Evolutionary conservation across 352 stramenopile genomes (phyloP).

Genomic region (Globisporangium sylvaticum): DNA sequence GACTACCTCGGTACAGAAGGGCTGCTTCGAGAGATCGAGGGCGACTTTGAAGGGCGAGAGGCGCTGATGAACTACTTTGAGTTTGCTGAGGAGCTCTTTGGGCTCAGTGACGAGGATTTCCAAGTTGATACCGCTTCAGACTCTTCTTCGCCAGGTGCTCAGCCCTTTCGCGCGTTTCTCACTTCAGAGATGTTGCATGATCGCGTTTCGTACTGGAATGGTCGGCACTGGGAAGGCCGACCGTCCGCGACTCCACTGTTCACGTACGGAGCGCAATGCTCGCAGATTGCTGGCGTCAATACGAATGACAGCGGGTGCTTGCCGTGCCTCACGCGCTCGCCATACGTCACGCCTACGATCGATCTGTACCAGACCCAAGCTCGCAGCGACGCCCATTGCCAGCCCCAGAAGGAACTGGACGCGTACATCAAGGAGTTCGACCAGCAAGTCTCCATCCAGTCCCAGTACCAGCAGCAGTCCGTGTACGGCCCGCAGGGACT

Average conservation of each 20-base stretch:
- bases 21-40: constrained; percentile 66
- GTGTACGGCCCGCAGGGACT: constrained; percentile 52
- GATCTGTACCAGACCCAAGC: constrained; percentile 38
- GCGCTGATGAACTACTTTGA: constrained; percentile 67
- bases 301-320: constrained; percentile 41
- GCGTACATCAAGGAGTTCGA: constrained; percentile 81
- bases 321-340: constrained; percentile 53
- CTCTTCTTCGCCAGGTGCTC: background rate
- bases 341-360: constrained; percentile 42
- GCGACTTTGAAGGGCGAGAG: constrained; percentile 77
- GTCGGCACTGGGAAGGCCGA: constrained; percentile 69
- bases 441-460: constrained; percentile 72
- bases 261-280: constrained; percentile 68
- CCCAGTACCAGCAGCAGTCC: constrained; percentile 73
- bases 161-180: constrained; percentile 49
- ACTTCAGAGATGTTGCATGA: constrained; percentile 38
- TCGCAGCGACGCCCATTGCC: constrained; percentile 34
- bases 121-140: constrained; percentile 14
- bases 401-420: constrained; percentile 65
- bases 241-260: constrained; percentile 57
- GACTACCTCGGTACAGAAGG: constrained; percentile 88
- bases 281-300: constrained; percentile 40
- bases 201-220: constrained; percentile 81
- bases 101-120: constrained; percentile 46
- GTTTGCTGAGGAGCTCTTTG: constrained; percentile 71